These are phyloP conservation scores for Dryas octopetala DNA, from an alignment of 306 rosid species.

Conservation along the genomic window DNA sequence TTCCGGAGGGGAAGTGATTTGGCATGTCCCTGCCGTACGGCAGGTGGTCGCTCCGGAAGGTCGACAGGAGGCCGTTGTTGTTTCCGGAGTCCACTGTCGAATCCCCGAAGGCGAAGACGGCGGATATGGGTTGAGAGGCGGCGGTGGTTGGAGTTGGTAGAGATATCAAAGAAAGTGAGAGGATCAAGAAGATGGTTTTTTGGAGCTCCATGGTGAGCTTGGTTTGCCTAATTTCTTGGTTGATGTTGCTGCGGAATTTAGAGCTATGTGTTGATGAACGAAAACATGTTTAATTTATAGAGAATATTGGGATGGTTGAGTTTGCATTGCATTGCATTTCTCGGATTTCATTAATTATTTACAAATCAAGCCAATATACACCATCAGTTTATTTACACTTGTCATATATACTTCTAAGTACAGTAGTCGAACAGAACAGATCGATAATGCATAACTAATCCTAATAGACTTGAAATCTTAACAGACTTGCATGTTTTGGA, in stretches of 20 bases:
- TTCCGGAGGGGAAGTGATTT: slow-evolving; percentile 22
- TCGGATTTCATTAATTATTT: no score
- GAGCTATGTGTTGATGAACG: not conserved
- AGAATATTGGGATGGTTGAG: not conserved
- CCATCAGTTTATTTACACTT: no score
- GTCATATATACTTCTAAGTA: no score
- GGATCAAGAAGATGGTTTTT: not conserved
- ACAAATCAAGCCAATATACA: no score
- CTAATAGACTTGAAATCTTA: no score
- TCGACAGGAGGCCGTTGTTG: slow-evolving; percentile 27
- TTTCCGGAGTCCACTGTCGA: slow-evolving; percentile 47
- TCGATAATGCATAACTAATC: no score
- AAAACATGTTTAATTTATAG: not conserved
- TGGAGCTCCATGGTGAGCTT: not conserved
- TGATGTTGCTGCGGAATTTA: no score
- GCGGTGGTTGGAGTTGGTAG: not conserved
- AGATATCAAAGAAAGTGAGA: slow-evolving; percentile 12
- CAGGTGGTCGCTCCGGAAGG: slow-evolving; percentile 20
- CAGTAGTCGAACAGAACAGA: no score
- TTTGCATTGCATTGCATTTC: not conserved
- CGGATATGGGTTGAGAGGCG: slow-evolving; percentile 16
- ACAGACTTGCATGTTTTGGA: no score
- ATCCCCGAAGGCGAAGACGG: slow-evolving; percentile 47
- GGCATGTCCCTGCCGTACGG: slow-evolving; percentile 50
- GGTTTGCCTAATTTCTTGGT: not conserved